Base-by-base conservation (phyloP, 139 green algal genomes). In the Chlamydomonas incerta region DNA sequence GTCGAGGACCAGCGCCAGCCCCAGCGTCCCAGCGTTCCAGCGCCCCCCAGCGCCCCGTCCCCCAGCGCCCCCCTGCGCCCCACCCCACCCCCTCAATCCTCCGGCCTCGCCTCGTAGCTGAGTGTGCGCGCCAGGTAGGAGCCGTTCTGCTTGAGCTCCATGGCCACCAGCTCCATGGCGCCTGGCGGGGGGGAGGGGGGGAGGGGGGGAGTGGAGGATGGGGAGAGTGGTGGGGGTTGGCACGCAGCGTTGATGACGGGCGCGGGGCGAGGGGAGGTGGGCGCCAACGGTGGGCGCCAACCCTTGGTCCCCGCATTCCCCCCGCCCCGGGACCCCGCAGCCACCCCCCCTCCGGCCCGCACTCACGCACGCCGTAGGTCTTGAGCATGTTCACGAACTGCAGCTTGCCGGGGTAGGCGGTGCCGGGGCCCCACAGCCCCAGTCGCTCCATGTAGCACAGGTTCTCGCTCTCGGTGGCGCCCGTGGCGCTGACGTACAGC, bases 361-460 rank as follows among this genome's bases (percentile, higher is more conserved):
- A 87, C 83, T 73, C 65, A 84, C 87, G 76, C 33, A 92, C 79
- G 66, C 89, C 89, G 66, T 81, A 46, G 9, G 46, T 63, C 37
- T 81, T 82, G 47, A 90, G 74, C 80, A 88, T 74, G 65, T 75
- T 35, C 8, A 90, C 77, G 33, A 93, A 88, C 41, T 79, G 73
- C 29, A 57, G n/a, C 80, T 87, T 89, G 66, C 33, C 70, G 29
- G 34, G 26, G 77, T 93, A 95, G 47, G 89, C 68, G 34, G 81
- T 89, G n/a, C 79, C 85, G 4, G 62, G 33, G 18, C 92, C 93
- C 92, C 93, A 96, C 75, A 95, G 86, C 15, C 92, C 93, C 33
- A 96, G 87, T 13, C 93, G 87, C 65, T 81, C 86, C 92, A 95
- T 94, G 86, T 95, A 96, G 52, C 87, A 87, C 85, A 95, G 83